Conservation (phyloP, 352 stramenopile species). For the Stramenopiles sp. region DNA sequence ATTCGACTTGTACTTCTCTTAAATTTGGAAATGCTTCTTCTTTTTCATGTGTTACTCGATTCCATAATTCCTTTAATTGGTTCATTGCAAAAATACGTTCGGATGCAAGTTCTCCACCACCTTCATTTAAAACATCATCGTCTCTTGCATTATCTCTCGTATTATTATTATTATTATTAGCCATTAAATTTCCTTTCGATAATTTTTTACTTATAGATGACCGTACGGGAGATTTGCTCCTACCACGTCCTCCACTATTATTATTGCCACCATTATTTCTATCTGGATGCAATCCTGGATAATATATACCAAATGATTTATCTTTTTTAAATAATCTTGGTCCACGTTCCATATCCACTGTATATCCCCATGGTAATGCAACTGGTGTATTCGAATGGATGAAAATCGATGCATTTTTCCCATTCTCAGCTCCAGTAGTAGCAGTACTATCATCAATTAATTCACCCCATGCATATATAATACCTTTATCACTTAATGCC, state of each 20-base stretch:
- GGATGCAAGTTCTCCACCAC: neutral
- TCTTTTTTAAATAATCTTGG: neutral
- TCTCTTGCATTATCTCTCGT: neutral
- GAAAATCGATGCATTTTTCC: neutral
- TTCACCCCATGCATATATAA: neutral
- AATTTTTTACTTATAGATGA: neutral
- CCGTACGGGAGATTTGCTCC: neutral
- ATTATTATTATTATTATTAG: neutral
- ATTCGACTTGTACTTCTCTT: neutral
- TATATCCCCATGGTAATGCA: neutral
- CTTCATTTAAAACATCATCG: neutral
- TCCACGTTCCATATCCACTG: neutral
- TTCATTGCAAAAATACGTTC: neutral
- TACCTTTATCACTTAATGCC: neutral
- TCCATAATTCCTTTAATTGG: neutral
- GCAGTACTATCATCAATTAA: neutral
- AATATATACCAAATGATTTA: neutral
- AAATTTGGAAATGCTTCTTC: neutral
- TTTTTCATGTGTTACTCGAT: neutral
- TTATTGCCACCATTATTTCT: neutral
- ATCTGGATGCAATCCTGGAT: neutral
- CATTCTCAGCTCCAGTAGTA: neutral
- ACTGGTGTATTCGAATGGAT: neutral
- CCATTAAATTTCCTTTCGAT: neutral
- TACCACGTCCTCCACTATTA: neutral